Conservation (phyloP, 2,329 filamentous ascomycete species). For the Dendrostoma leiphaemia region DNA sequence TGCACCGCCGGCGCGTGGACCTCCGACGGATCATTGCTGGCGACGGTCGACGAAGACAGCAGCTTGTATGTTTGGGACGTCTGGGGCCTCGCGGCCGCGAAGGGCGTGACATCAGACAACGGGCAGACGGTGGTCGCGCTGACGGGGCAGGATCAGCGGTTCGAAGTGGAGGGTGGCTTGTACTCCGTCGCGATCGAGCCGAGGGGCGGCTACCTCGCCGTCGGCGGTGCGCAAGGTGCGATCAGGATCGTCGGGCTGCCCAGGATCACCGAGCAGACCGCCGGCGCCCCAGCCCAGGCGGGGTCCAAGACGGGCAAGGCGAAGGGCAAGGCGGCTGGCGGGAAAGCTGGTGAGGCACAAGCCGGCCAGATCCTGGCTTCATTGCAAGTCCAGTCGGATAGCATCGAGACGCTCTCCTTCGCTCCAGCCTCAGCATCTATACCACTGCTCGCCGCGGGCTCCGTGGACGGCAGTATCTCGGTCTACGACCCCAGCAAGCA, state of each 20-base stretch:
- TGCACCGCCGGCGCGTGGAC: slow-evolving; percentile 93
- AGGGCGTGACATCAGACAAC: slow-evolving; percentile 48
- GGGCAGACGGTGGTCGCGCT: slow-evolving; percentile 70
- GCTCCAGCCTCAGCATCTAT: slow-evolving; percentile 46
- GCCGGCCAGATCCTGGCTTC: slow-evolving; percentile 71
- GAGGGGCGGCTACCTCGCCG: slow-evolving; percentile 74
- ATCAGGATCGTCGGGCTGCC: slow-evolving; percentile 86
- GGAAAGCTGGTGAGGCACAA: slow-evolving; percentile 31
- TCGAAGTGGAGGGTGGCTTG: slow-evolving; percentile 85
- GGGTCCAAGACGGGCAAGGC: slow-evolving; percentile 19
- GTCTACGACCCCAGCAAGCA: slow-evolving; percentile 84
- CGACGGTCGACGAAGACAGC: slow-evolving; percentile 84
- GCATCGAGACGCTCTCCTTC: slow-evolving; percentile 76
- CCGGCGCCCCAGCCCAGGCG: slow-evolving; percentile 17
- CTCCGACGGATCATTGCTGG: slow-evolving; percentile 79
- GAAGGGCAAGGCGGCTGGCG: slow-evolving; percentile 24
- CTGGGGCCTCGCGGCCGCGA: slow-evolving; percentile 71
- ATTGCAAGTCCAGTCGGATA: slow-evolving; percentile 71
- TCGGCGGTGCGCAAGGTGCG: slow-evolving; percentile 82
- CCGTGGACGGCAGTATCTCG: slow-evolving; percentile 74
- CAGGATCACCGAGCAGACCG: slow-evolving; percentile 41
- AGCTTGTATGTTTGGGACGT: slow-evolving; percentile 92
- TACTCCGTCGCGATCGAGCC: slow-evolving; percentile 86
- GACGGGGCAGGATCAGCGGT: slow-evolving; percentile 81
- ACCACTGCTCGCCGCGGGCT: slow-evolving; percentile 58